Conservation (phyloP, 257 asterid genomes). For the Jaltomata sinuosa region DNA sequence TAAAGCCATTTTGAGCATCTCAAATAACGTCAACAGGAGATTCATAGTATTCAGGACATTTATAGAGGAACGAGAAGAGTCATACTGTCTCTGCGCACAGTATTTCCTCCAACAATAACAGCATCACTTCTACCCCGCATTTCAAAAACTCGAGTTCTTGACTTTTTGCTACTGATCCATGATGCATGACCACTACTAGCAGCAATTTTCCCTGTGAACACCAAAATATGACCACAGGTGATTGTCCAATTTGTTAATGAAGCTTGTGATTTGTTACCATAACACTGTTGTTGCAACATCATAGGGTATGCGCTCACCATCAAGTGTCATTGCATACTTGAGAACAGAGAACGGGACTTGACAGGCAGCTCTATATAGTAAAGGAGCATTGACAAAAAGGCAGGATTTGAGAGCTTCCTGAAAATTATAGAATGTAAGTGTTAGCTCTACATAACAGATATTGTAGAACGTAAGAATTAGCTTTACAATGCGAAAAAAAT, state of each 20-base stretch:
- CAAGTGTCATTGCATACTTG: constrained; percentile 98
- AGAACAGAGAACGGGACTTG: constrained; percentile 90
- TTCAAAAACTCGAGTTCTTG: constrained; percentile 80
- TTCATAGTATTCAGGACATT: constrained; percentile 7
- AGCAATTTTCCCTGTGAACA: constrained; percentile 76
- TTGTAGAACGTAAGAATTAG: too few species aligned
- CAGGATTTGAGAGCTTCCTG: constrained; percentile 86
- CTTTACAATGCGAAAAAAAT: too few species aligned
- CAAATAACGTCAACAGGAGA: constrained; percentile 1
- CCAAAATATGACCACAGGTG: background rate
- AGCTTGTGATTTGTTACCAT: background rate
- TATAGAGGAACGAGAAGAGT: constrained; percentile 20
- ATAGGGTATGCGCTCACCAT: constrained; percentile 58
- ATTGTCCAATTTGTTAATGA: background rate
- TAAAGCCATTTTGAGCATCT: background rate
- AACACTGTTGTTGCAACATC: background rate
- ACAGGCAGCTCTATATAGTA: constrained; percentile 83
- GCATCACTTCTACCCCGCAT: constrained; percentile 97
- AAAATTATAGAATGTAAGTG: constrained; percentile 4
- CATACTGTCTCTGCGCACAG: constrained; percentile 97
- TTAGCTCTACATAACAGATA: background rate
- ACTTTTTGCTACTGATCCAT: constrained; percentile 89
- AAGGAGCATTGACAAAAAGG: constrained; percentile 92
- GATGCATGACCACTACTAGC: constrained; percentile 96
- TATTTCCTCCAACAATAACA: constrained; percentile 96